Conservation (phyloP, 805 yeast genomes). For the Teunomyces aglyptinius region DNA sequence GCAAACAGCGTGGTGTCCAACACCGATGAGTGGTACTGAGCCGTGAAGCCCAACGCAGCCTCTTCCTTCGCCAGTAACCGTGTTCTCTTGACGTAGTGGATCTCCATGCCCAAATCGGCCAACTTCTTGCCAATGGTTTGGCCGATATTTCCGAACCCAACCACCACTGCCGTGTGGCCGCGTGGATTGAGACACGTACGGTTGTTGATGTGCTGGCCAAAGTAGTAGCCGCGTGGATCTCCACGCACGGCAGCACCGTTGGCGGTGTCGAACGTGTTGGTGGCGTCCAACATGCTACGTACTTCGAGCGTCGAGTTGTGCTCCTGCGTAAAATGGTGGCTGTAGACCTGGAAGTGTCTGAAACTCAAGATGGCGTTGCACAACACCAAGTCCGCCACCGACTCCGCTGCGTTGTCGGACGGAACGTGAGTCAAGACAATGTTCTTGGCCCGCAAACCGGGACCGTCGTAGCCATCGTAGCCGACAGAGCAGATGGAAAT, state of each 20-base stretch:
- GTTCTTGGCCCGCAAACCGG: constrained; percentile 36
- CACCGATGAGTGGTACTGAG: constrained; percentile 38
- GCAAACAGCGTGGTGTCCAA: constrained; percentile 35
- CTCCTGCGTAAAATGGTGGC: constrained; percentile 34
- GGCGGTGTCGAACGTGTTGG: constrained; percentile 31
- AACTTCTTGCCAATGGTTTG: constrained; percentile 58
- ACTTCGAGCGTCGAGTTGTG: constrained; percentile 45
- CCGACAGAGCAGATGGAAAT: constrained; percentile 60
- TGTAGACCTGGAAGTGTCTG: constrained; percentile 53
- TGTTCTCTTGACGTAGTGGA: constrained; percentile 60
- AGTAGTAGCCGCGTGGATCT: constrained; percentile 23
- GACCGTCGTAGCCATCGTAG: constrained; percentile 48
- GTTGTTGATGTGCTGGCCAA: constrained; percentile 49
- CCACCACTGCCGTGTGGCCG: constrained; percentile 58
- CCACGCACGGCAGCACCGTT: constrained; percentile 21
- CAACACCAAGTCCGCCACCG: constrained; percentile 73
- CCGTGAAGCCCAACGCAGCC: constrained; percentile 42
- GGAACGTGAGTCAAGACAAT: constrained; percentile 61
- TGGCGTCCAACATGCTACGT: constrained; percentile 36
- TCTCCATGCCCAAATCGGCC: constrained; percentile 58
- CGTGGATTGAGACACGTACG: constrained; percentile 48
- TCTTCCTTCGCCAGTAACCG: constrained; percentile 34
- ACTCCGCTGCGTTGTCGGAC: constrained; percentile 54
- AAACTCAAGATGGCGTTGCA: constrained; percentile 57
- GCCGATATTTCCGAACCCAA: constrained; percentile 80